phyloP scores from a whole-genome alignment of 1,284 basidiomycete species.

The Ceratobasidium papillatum region DNA sequence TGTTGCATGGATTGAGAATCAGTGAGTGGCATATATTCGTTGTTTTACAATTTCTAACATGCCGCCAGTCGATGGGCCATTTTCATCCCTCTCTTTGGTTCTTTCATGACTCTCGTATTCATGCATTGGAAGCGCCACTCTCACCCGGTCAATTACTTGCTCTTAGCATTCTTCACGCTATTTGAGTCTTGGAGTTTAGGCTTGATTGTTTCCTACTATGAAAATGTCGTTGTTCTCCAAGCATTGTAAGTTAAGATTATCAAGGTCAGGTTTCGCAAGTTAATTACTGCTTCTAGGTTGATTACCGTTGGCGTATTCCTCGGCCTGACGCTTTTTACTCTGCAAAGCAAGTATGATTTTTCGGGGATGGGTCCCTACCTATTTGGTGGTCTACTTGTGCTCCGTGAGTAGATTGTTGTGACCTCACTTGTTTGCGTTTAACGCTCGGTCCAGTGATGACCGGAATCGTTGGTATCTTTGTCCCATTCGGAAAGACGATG shows the following conservation, averaged over 20 bases:
- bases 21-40: constrained; percentile 58
- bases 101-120: constrained; percentile 76
- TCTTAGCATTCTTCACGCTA: constrained; percentile 80
- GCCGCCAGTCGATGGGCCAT: constrained; percentile 70
- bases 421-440: constrained; percentile 6
- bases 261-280: constrained; percentile 1
- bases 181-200: constrained; percentile 85
- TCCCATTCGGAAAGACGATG: constrained; percentile 79
- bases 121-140: constrained; percentile 89
- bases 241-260: constrained; percentile 66
- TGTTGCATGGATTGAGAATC: constrained; percentile 71
- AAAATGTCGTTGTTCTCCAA: constrained; percentile 81
- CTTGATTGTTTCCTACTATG: constrained; percentile 77
- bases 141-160: constrained; percentile 80
- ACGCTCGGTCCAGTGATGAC: constrained; percentile 65
- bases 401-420: constrained; percentile 59
- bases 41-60: constrained; percentile 13
- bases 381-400: constrained; percentile 76
- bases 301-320: constrained; percentile 89
- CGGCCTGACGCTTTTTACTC: constrained; percentile 85
- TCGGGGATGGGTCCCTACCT: constrained; percentile 84
- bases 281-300: constrained; percentile 57
- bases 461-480: constrained; percentile 77
- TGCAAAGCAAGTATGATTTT: constrained; percentile 91
- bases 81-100: constrained; percentile 77